phyloP scores from a whole-genome alignment of 2,329 filamentous ascomycete genomes.

The Myriosclerotinia scirpicola region DNA sequence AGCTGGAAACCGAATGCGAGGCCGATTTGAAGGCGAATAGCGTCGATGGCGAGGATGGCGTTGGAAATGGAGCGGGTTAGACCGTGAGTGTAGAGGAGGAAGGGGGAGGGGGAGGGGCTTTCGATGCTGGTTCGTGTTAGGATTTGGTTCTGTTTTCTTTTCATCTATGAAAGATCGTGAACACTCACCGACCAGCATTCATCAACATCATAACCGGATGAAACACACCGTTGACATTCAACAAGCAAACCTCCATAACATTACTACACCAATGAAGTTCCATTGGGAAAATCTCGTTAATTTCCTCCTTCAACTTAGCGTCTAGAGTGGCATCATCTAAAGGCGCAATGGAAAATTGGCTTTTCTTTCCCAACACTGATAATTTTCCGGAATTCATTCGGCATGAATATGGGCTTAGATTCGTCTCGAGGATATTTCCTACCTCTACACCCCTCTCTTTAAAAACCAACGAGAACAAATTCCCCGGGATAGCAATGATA shows the following conservation, averaged over 20 bases:
- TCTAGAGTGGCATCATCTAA: background rate
- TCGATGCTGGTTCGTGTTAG: conserved; percentile 20
- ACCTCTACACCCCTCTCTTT: background rate
- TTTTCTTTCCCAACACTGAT: conserved; percentile 7
- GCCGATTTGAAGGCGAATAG: conserved; percentile 23
- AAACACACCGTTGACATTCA: conserved; percentile 30
- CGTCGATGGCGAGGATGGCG: conserved; percentile 25
- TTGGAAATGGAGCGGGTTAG: conserved; percentile 26
- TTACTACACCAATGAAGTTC: conserved; percentile 26
- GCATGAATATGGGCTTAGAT: conserved; percentile 12
- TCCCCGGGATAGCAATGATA: conserved; percentile 8
- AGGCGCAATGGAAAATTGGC: conserved; percentile 3
- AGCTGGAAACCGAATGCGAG: conserved; percentile 22
- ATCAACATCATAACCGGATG: conserved; percentile 30
- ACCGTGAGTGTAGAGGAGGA: conserved; percentile 22
- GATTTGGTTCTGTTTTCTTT: too few relatives aligned
- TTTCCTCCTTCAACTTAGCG: background rate
- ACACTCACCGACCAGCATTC: conserved; percentile 26
- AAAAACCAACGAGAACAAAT: conserved; percentile 8
- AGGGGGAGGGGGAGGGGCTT: conserved; percentile 19
- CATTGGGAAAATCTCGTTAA: conserved; percentile 23
- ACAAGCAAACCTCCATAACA: conserved; percentile 27
- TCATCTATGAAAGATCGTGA: too few relatives aligned
- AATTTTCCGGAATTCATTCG: background rate
- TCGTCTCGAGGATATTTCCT: conserved; percentile 8